Evolutionary conservation across 129 eudicot species (phyloP).

Genomic region (Helianthus tuberosus): DNA sequence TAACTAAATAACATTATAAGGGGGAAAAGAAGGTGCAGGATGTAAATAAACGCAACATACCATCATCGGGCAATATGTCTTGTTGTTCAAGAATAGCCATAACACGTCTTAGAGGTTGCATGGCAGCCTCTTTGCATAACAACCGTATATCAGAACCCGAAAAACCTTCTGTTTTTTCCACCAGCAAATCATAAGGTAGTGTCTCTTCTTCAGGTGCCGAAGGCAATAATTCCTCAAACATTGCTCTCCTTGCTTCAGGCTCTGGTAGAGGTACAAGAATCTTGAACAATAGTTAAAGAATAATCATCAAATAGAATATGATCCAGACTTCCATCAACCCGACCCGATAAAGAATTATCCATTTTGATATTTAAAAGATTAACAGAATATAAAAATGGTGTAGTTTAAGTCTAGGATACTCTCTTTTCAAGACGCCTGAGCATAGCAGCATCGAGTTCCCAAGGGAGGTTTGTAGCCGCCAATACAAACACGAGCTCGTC

Average conservation of each 20-base stretch:
- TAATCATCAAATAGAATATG: neutral
- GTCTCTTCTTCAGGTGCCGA: constrained; percentile 46
- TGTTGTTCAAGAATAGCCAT: constrained; percentile 74
- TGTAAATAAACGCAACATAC: constrained; percentile 41
- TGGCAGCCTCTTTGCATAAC: constrained; percentile 97
- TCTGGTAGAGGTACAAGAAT: constrained; percentile 99
- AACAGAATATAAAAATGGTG: neutral
- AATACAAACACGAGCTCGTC: constrained; percentile 98
- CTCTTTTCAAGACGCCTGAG: constrained; percentile 98
- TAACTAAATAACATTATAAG: neutral
- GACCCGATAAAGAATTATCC: neutral
- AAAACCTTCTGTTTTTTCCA: constrained; percentile 79
- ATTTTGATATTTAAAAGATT: neutral
- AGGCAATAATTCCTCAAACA: constrained; percentile 87
- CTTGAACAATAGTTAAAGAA: constrained; percentile 50
- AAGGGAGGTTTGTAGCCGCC: constrained; percentile 99
- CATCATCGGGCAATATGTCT: constrained; percentile 84
- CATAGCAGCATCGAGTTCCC: constrained; percentile 99
- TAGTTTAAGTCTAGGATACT: constrained; percentile 47
- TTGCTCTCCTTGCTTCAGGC: constrained; percentile 85
- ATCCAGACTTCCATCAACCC: neutral
- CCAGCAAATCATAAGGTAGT: constrained; percentile 78
- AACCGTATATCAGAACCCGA: constrained; percentile 96
- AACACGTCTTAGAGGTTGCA: constrained; percentile 96
- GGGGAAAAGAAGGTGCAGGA: neutral